A percentile compares a stretch with the other conserved stretches of the same genome.
These are phyloP conservation scores for Aspergillus haitiensis DNA, from an alignment of 495 filamentous ascomycete genomes.

Conservation along the genomic window DNA sequence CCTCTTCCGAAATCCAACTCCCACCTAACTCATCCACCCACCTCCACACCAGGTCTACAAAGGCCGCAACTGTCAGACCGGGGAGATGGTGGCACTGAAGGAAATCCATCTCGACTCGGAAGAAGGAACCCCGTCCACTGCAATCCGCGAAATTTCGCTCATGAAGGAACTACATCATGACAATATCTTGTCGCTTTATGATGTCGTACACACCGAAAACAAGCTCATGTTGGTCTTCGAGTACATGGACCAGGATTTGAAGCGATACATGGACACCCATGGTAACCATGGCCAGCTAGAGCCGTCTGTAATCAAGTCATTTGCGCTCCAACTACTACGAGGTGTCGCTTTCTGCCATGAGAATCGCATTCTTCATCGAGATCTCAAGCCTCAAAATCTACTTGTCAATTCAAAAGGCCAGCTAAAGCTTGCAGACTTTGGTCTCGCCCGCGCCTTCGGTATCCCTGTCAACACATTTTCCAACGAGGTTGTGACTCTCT, in stretches of 20 bases:
- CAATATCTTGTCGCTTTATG: conserved; percentile 93
- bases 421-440: conserved; percentile 90
- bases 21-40: conserved; percentile 14
- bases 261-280: conserved; percentile 94
- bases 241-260: conserved; percentile 95
- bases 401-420: conserved; percentile 88
- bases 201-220: conserved; percentile 98
- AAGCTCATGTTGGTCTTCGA: conserved; percentile 99
- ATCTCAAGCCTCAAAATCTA: conserved; percentile 91
- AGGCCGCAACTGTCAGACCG: conserved; percentile 91
- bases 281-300: conserved; percentile 80
- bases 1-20: background rate
- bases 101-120: conserved; percentile 98
- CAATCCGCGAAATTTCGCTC: conserved; percentile 95
- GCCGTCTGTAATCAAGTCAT: conserved; percentile 83
- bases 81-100: conserved; percentile 93
- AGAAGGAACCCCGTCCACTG: conserved; percentile 94
- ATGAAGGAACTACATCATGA: conserved; percentile 99
- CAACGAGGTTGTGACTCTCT: conserved; percentile 94
- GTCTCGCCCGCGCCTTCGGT: conserved; percentile 85
- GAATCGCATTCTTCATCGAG: conserved; percentile 89
- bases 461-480: conserved; percentile 98
- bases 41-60: conserved; percentile 77
- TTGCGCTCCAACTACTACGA: conserved; percentile 90
- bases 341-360: conserved; percentile 96